phyloP scores from a whole-genome alignment of 2,329 filamentous ascomycete genomes.

The Xylariomycetidae sp. region DNA sequence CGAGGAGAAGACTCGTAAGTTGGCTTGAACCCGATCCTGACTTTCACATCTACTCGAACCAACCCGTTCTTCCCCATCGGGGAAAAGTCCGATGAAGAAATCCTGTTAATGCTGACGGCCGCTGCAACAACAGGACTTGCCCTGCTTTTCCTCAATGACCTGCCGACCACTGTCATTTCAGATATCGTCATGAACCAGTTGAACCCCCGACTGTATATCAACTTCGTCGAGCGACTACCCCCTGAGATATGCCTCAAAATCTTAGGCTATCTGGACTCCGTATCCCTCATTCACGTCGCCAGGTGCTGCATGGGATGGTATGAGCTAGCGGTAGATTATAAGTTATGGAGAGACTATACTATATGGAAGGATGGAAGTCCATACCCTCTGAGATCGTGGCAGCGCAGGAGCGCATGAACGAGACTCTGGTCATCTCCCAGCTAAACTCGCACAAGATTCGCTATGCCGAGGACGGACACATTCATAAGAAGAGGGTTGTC shows the following conservation, averaged over 20 bases:
- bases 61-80: too few relatives aligned
- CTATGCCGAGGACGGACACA: conserved; percentile 45
- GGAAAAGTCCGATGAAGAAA: too few relatives aligned
- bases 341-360: conserved; percentile 81
- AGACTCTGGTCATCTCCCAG: conserved; percentile 33
- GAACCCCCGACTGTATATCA: conserved; percentile 82
- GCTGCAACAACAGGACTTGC: conserved; percentile 80
- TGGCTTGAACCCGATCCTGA: too few relatives aligned
- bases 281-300: conserved; percentile 75
- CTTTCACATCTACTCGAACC: too few relatives aligned
- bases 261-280: conserved; percentile 77
- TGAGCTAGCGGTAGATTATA: conserved; percentile 72
- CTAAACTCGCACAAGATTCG: conserved; percentile 37
- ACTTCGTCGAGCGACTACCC: conserved; percentile 81
- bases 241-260: conserved; percentile 89
- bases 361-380: conserved; percentile 79
- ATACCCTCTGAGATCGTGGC: conserved; percentile 59
- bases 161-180: conserved; percentile 76
- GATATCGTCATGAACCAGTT: conserved; percentile 71
- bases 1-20: conserved; percentile 45
- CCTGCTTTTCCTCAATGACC: conserved; percentile 69
- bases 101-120: too few relatives aligned
- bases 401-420: conserved; percentile 60
- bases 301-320: conserved; percentile 80
- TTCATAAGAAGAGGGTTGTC: conserved; percentile 51